Conservation (phyloP, 495 filamentous ascomycete genomes). For the Penicillium salamii region DNA sequence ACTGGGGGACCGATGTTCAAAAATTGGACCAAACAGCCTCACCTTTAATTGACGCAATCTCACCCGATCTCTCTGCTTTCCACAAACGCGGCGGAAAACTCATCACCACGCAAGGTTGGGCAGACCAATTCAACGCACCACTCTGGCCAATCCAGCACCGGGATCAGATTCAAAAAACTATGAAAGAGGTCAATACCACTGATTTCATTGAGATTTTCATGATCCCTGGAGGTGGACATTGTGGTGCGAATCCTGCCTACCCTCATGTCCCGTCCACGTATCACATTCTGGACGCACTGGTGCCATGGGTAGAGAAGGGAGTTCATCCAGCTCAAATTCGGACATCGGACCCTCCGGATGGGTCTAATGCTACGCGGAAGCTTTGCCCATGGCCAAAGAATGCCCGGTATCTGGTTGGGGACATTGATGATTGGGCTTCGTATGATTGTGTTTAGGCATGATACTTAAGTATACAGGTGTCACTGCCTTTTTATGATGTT, state of each 20-base stretch:
- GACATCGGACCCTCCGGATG: conserved; percentile 26
- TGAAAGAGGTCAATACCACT: conserved; percentile 7
- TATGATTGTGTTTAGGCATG: too few species aligned
- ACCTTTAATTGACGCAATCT: conserved; percentile 35
- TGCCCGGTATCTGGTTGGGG: too few species aligned
- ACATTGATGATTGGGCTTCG: too few species aligned
- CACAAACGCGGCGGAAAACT: conserved; percentile 32
- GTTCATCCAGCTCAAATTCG: conserved; percentile 17
- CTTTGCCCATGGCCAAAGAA: conserved; percentile 38
- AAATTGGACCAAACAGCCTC: conserved; percentile 26
- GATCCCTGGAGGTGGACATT: too few species aligned
- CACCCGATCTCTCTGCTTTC: conserved; percentile 30
- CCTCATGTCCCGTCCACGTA: conserved; percentile 35
- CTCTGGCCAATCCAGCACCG: too few species aligned
- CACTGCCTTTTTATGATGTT: too few species aligned
- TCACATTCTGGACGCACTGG: conserved; percentile 26
- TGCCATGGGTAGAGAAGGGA: conserved; percentile 31
- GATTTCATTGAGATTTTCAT: too few species aligned
- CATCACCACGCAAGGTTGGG: conserved; percentile 32
- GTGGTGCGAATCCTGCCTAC: too few species aligned
- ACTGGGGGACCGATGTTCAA: conserved; percentile 37
- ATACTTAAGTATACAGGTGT: too few species aligned
- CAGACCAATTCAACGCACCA: background rate
- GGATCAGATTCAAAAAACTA: background rate
- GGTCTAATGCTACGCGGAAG: conserved; percentile 28